Percentiles rank a stretch among this genome's conserved stretches.
These are phyloP conservation scores for Nothophytophthora sp. DNA, from an alignment of 352 stramenopile species.

Conservation along the genomic window DNA sequence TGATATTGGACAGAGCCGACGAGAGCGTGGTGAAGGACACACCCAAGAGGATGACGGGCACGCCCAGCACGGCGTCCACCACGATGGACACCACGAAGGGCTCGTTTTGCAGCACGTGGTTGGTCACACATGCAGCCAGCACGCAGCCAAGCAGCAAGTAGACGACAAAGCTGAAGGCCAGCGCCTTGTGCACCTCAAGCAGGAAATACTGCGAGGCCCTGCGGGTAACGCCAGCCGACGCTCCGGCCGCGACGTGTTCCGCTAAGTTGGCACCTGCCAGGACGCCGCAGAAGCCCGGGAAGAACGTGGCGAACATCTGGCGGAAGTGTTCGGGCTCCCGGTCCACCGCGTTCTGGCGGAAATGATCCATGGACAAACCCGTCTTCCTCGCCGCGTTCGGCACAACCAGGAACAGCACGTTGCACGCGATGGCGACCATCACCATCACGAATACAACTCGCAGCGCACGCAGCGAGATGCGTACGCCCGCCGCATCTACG, in stretches of 20 bases:
- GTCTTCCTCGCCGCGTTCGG: conserved; percentile 29
- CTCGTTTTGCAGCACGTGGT: conserved; percentile 29
- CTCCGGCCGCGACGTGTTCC: conserved; percentile 19
- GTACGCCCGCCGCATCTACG: conserved; percentile 12
- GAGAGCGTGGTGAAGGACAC: conserved; percentile 44
- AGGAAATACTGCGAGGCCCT: conserved; percentile 36
- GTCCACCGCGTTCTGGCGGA: conserved; percentile 29
- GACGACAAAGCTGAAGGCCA: conserved; percentile 33
- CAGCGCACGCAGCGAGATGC: conserved; percentile 19
- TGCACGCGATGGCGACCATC: conserved; percentile 32
- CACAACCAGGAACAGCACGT: conserved; percentile 34
- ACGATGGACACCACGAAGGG: conserved; percentile 40
- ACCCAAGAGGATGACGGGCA: conserved; percentile 44
- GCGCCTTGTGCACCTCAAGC: conserved; percentile 42
- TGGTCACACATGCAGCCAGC: conserved; percentile 31
- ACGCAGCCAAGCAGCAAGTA: conserved; percentile 35
- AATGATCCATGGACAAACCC: conserved; percentile 20
- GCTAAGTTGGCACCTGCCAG: conserved; percentile 39
- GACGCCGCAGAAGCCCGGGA: conserved; percentile 45
- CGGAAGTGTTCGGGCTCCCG: conserved; percentile 15
- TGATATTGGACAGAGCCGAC: conserved; percentile 51
- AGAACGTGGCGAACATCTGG: conserved; percentile 45
- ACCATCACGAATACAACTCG: conserved; percentile 42
- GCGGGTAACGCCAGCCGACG: conserved; percentile 2
- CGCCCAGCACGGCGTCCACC: conserved; percentile 45